phyloP scores from a whole-genome alignment of 495 filamentous ascomycete species.

The Jackrogersella minutella region DNA sequence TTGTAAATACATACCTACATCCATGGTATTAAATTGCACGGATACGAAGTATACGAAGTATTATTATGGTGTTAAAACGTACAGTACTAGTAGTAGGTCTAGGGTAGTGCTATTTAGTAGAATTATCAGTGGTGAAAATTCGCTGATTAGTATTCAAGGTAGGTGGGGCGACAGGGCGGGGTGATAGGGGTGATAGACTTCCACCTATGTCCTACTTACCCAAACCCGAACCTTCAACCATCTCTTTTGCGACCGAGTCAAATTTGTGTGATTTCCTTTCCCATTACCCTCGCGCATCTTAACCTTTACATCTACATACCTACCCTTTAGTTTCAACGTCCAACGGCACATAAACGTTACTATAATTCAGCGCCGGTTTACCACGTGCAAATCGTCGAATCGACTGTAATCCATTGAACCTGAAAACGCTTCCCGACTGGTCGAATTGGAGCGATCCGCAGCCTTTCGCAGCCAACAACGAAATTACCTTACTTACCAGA shows the following conservation, averaged over 20 bases:
- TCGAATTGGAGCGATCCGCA: slow-evolving; percentile 12
- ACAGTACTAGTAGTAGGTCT: too few relatives aligned
- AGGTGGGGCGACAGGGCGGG: slow-evolving; percentile 36
- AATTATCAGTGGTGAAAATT: too few relatives aligned
- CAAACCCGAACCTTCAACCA: slow-evolving; percentile 4
- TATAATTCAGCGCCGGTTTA: not conserved
- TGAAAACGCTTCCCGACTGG: not conserved
- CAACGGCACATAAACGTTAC: not conserved
- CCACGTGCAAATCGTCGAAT: not conserved
- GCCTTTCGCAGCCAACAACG: not conserved
- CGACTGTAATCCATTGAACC: not conserved
- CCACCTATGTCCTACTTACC: not conserved
- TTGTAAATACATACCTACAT: slow-evolving; percentile 5
- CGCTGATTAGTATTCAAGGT: not conserved
- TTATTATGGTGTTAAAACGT: too few relatives aligned
- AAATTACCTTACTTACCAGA: not conserved
- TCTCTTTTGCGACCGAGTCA: slow-evolving; percentile 26
- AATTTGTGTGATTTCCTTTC: slow-evolving; percentile 17
- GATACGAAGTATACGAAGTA: too few relatives aligned
- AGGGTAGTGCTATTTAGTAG: too few relatives aligned
- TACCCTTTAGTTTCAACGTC: slow-evolving; percentile 1
- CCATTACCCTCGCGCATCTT: slow-evolving; percentile 4
- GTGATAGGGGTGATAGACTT: slow-evolving; percentile 25
- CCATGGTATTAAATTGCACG: too few relatives aligned
- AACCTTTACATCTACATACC: not conserved